Percentiles rank a stretch among this genome's conserved stretches.
Conservation (phyloP, 495 filamentous ascomycete species). For the Astrocystis sublimbata region DNA sequence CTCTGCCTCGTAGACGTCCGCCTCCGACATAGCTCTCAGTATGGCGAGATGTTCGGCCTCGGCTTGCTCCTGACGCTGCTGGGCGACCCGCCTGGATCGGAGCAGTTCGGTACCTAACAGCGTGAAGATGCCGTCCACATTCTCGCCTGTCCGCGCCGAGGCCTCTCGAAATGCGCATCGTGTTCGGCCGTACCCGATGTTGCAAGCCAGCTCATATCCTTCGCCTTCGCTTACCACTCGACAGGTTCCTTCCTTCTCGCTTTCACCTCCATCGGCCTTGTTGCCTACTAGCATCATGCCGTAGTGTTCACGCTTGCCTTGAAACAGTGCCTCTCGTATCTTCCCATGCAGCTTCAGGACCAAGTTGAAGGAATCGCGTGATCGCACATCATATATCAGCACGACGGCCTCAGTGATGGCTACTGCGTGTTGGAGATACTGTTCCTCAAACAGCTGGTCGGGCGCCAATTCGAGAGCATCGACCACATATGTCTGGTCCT, state of each 20-base stretch:
- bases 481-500: conserved; percentile 35
- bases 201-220: conserved; percentile 28
- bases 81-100: conserved; percentile 22
- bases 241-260: conserved; percentile 11
- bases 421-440: conserved; percentile 38
- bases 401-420: conserved; percentile 44
- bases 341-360: conserved; percentile 32
- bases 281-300: conserved; percentile 41
- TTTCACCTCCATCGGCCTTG: conserved; percentile 33
- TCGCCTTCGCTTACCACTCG: conserved; percentile 32
- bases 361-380: conserved; percentile 34
- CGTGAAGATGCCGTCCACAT: conserved; percentile 35
- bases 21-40: conserved; percentile 1
- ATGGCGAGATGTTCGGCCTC: conserved; percentile 14
- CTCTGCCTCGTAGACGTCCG: not conserved
- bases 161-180: conserved; percentile 38
- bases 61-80: conserved; percentile 27
- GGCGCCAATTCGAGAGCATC: conserved; percentile 44
- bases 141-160: conserved; percentile 42
- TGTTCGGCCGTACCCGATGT: conserved; percentile 16
- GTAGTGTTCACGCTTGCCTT: conserved; percentile 27
- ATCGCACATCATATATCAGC: conserved; percentile 41
- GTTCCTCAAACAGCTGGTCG: conserved; percentile 32
- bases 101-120: conserved; percentile 36
- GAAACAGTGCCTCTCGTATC: conserved; percentile 28